Conservation (phyloP, 2,329 filamentous ascomycete genomes). For the Diplodia scrobiculata region DNA sequence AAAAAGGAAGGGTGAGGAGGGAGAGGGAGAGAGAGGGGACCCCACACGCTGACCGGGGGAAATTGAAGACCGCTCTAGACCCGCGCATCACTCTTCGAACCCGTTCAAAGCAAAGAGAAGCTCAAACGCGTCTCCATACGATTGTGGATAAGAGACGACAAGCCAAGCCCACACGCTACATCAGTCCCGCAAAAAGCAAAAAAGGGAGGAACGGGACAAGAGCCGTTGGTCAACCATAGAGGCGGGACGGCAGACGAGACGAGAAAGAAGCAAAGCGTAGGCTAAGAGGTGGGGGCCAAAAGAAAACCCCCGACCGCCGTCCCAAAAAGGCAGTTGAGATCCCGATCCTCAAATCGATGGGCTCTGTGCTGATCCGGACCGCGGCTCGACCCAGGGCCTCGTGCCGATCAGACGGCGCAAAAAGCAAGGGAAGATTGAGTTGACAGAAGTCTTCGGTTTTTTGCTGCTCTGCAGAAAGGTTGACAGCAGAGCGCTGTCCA, state of each 20-base stretch:
- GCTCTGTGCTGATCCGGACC: slow-evolving; percentile 9
- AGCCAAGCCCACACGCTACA: not conserved
- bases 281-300: not conserved
- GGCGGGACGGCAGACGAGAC: not conserved
- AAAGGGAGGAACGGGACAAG: not conserved
- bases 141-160: not conserved
- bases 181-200: not conserved
- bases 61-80: not conserved
- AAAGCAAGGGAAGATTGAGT: not conserved
- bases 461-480: not conserved
- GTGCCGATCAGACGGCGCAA: slow-evolving; percentile 1
- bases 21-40: not conserved
- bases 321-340: slow-evolving; percentile 17
- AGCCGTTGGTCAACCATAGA: not conserved
- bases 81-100: not conserved
- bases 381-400: slow-evolving; percentile 17
- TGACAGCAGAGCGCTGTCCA: not conserved
- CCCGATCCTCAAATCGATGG: slow-evolving; percentile 1
- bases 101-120: not conserved
- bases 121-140: not conserved
- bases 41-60: not conserved
- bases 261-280: not conserved
- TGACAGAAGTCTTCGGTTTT: not conserved
- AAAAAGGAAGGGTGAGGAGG: not conserved
- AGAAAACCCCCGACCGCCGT: not conserved